Base-by-base conservation (phyloP, 176 grass and related monocot species). In the Themeda triandra region DNA sequence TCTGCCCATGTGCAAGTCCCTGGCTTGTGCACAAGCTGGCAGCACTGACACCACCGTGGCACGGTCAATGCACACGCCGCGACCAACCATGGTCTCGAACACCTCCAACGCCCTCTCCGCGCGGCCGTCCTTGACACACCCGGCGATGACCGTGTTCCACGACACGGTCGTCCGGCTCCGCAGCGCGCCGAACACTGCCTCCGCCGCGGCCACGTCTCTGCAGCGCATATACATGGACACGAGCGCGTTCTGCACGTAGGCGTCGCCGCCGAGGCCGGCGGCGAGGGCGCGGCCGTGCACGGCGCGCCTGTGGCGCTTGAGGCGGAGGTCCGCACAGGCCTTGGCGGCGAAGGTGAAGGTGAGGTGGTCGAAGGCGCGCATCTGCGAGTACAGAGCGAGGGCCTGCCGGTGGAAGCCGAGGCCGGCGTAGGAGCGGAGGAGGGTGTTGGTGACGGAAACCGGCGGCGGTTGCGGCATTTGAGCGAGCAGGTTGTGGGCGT, bases 291-390 rank as follows among this genome's bases (percentile, higher is more conserved):
- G 90, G n/a, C 87, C 49, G 65, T 95, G 93, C 68, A 92, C 63
- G n/a, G 63, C 45, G 30, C 74, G 74, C 6, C 90, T 85, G 48
- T 81, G 63, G 29, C 67, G 71, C 45, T 21, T 0, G 6, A 84
- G 82, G 25, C 75, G 69, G 79, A 92, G 87, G 23, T 75, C 82
- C 15, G 46, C 80, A 27, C 87, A 95, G 21, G 88, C 93, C 87
- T 92, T 95, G 87, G 84, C 65, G 12, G 83, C 85, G 75, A 95
- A 90, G 65, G 90, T 88, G 75, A 86, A 95, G 71, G 90, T 92
- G 71, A 95, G 81, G 76, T 95, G 79, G 66, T 95, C 90, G 75
- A 89, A 90, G 85, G 59, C 29, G 39, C 31, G 65, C 90, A 90
- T 92, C 63, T 39, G 53, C 10, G 87, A 78, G 85, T 90, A 95